Conservation (phyloP, 192 early-diverging fungal species). For the Allomyces macrogynus region DNA sequence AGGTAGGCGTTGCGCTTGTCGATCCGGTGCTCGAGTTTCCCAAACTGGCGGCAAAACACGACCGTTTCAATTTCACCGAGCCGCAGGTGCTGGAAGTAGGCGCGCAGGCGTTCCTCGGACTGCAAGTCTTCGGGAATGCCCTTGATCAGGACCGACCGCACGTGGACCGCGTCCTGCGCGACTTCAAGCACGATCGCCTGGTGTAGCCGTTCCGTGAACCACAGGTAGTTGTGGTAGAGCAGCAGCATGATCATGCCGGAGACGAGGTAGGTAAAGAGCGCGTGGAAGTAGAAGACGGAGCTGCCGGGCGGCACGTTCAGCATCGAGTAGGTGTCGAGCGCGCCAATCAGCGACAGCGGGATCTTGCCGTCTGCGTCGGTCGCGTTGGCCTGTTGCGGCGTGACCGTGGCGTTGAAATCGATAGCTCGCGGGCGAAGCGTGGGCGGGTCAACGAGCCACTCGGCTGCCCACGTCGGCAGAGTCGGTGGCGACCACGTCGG, state of each 20-base stretch:
- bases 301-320: neutral
- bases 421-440: neutral
- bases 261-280: conserved; percentile 21
- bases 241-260: conserved; percentile 29
- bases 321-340: neutral
- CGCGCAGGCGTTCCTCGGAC: conserved; percentile 21
- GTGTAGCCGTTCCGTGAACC: conserved; percentile 26
- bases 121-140: conserved; percentile 23
- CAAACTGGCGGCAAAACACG: conserved; percentile 26
- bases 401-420: neutral
- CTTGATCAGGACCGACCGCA: conserved; percentile 30
- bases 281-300: conserved; percentile 26
- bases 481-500: conserved; percentile 15
- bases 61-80: conserved; percentile 30
- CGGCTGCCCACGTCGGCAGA: conserved; percentile 8
- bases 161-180: conserved; percentile 14
- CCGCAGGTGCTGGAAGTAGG: conserved; percentile 29
- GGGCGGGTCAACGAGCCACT: too few relatives aligned
- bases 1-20: conserved; percentile 17
- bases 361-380: neutral
- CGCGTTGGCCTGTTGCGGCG: neutral
- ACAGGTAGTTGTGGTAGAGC: conserved; percentile 30
- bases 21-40: conserved; percentile 20
- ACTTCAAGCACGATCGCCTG: conserved; percentile 14
- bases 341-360: neutral